Evolutionary conservation across 352 stramenopile species (phyloP).

Genomic region (Plasmopara muralis): DNA sequence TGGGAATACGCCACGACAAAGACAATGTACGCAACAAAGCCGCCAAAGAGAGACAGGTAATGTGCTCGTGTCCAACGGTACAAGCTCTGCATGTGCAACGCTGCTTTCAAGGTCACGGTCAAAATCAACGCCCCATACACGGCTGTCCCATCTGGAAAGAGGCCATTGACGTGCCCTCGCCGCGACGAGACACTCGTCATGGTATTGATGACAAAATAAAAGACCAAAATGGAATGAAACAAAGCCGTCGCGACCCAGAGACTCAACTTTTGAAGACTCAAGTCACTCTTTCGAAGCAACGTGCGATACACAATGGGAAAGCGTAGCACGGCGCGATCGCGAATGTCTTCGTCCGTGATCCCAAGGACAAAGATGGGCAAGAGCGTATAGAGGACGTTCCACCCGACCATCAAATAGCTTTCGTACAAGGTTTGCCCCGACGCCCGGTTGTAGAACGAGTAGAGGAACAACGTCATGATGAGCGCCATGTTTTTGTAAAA

Average conservation of each 20-base stretch:
- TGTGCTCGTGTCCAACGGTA: slow-evolving; percentile 70
- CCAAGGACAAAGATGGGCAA: slow-evolving; percentile 90
- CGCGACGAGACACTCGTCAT: slow-evolving; percentile 35
- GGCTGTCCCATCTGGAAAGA: slow-evolving; percentile 68
- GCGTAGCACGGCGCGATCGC: slow-evolving; percentile 53
- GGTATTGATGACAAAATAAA: slow-evolving; percentile 51
- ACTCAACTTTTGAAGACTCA: slow-evolving; percentile 50
- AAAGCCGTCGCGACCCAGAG: slow-evolving; percentile 73
- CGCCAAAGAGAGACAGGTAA: slow-evolving; percentile 63
- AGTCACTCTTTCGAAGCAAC: slow-evolving; percentile 49
- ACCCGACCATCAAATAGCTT: slow-evolving; percentile 87
- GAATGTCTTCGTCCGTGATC: slow-evolving; percentile 79
- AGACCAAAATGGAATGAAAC: slow-evolving; percentile 65
- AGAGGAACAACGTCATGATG: slow-evolving; percentile 91
- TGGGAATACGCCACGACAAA: slow-evolving; percentile 70
- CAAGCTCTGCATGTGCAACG: slow-evolving; percentile 67
- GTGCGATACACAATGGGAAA: slow-evolving; percentile 80
- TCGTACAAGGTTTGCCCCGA: slow-evolving; percentile 88
- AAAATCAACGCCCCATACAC: slow-evolving; percentile 79
- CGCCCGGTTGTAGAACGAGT: slow-evolving; percentile 84
- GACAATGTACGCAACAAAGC: slow-evolving; percentile 54
- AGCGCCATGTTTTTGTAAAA: slow-evolving; percentile 92
- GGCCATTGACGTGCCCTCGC: slow-evolving; percentile 41
- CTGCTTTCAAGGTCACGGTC: slow-evolving; percentile 65
- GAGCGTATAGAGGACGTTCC: slow-evolving; percentile 94